phyloP scores from a whole-genome alignment of 83 land plant genomes.

The Picea mariana region DNA sequence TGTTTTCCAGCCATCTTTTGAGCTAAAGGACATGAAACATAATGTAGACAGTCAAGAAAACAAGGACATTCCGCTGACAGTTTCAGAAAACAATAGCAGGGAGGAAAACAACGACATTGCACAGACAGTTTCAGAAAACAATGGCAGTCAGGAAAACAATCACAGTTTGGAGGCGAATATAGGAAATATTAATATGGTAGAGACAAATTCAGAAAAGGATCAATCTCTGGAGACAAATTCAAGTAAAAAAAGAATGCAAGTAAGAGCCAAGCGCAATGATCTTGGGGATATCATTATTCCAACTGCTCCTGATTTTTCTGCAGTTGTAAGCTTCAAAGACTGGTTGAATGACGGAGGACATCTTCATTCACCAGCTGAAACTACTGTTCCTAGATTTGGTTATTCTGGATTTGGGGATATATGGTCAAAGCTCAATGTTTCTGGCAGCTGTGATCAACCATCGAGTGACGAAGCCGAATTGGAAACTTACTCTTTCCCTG shows the following conservation, averaged over 20 bases:
- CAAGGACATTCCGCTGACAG: no score
- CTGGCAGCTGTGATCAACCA: neutral
- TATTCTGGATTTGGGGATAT: neutral
- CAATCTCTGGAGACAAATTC: neutral
- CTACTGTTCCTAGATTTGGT: conserved; percentile 1
- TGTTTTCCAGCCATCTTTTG: neutral
- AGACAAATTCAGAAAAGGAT: neutral
- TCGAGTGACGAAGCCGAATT: neutral
- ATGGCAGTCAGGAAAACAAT: neutral
- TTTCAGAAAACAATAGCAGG: neutral
- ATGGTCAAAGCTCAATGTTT: neutral
- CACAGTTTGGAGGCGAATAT: neutral
- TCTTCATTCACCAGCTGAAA: neutral
- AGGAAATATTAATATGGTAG: neutral
- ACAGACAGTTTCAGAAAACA: neutral
- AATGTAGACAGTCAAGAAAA: neutral
- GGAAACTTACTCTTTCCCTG: neutral
- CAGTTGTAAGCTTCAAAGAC: conserved; percentile 9
- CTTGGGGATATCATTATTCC: neutral
- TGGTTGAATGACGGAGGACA: conserved; percentile 8
- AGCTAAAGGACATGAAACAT: neutral
- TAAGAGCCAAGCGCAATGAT: neutral
- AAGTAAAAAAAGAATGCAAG: neutral
- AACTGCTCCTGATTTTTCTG: neutral
- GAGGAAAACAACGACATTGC: conserved; percentile 3